These are phyloP conservation scores for Stenogyne calaminthoides DNA, from an alignment of 305 asterid genomes.

Conservation along the genomic window DNA sequence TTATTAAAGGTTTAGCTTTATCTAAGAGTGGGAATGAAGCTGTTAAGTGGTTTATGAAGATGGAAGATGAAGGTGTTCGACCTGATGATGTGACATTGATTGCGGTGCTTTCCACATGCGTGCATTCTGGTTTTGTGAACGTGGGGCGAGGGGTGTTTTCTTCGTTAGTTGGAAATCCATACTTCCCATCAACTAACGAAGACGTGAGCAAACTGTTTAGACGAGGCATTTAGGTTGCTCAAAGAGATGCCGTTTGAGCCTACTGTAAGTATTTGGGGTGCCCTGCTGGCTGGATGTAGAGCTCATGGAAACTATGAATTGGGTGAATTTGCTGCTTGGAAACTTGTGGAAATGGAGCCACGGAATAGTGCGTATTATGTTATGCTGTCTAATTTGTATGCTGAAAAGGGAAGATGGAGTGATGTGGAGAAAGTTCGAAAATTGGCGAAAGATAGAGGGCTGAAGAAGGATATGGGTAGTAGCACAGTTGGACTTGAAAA, in stretches of 20 bases:
- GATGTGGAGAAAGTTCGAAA: slow-evolving; percentile 44
- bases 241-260: slow-evolving; percentile 48
- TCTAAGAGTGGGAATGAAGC: slow-evolving; percentile 48
- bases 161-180: slow-evolving; percentile 31
- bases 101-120: slow-evolving; percentile 47
- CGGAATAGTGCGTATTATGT: slow-evolving; percentile 44
- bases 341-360: slow-evolving; percentile 53
- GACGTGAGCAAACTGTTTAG: too few relatives aligned
- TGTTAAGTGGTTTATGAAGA: slow-evolving; percentile 39
- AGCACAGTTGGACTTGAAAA: slow-evolving; percentile 38
- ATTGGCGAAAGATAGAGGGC: slow-evolving; percentile 44
- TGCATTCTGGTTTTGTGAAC: slow-evolving; percentile 44
- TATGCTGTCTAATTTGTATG: slow-evolving; percentile 48
- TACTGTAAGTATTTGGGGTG: slow-evolving; percentile 53
- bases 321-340: slow-evolving; percentile 54
- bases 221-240: slow-evolving; percentile 44
- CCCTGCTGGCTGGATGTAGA: slow-evolving; percentile 47
- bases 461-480: slow-evolving; percentile 46
- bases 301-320: slow-evolving; percentile 38
- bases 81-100: slow-evolving; percentile 53
- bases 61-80: slow-evolving; percentile 43
- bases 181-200: too few relatives aligned
- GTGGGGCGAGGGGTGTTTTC: slow-evolving; percentile 45
- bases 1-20: slow-evolving; percentile 49
- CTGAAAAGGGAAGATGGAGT: slow-evolving; percentile 51